Evolutionary conservation across 306 rosid species (phyloP).

Genomic region (Vigna radiata): DNA sequence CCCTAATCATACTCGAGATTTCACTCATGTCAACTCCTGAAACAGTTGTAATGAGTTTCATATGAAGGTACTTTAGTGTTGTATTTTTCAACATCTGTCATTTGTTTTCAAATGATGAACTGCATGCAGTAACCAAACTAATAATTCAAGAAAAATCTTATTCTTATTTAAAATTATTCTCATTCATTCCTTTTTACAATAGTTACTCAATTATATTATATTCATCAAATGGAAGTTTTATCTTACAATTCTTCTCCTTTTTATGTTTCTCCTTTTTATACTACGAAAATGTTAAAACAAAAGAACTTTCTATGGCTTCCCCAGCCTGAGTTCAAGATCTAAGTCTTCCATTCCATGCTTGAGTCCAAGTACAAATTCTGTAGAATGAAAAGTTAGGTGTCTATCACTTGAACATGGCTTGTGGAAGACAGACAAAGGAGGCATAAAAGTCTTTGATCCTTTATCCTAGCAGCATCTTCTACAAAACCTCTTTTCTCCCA

Average conservation of each 20-base stretch:
- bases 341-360: conserved; percentile 62
- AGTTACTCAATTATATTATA: not conserved
- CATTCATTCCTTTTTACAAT: not conserved
- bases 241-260: not conserved
- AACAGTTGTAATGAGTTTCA: too few relatives aligned
- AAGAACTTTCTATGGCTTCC: conserved; percentile 58
- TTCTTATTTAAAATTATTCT: not conserved
- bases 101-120: conserved; percentile 27
- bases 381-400: conserved; percentile 48
- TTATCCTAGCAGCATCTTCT: conserved; percentile 70
- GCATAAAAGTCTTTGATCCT: conserved; percentile 51
- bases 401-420: conserved; percentile 56
- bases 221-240: not conserved
- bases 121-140: conserved; percentile 12
- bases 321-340: conserved; percentile 96
- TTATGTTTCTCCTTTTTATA: not conserved
- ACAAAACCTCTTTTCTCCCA: conserved; percentile 94
- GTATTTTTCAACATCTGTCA: conserved; percentile 24
- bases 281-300: not conserved
- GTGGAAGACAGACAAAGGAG: conserved; percentile 44
- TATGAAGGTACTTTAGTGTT: not conserved
- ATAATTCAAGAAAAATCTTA: not conserved
- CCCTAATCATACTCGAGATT: too few relatives aligned
- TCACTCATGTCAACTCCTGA: too few relatives aligned
- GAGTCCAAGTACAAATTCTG: conserved; percentile 50